Evolutionary conservation across 2,329 filamentous ascomycete genomes (phyloP), one percentile per base, ranked within the genome.

Genomic region (Fusarium domesticum): DNA sequence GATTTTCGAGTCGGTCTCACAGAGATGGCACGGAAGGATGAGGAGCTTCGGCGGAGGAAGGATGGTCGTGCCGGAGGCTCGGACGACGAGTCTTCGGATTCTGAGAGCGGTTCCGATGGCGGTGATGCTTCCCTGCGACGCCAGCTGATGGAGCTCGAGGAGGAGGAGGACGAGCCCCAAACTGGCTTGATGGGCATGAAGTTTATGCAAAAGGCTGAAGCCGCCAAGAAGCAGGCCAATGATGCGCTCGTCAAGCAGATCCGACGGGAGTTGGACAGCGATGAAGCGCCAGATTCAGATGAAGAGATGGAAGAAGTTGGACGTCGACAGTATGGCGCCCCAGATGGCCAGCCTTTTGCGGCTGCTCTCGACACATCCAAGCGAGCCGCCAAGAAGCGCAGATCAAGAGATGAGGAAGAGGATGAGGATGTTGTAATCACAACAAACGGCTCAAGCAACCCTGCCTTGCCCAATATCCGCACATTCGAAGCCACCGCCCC

Each of bases 121-220:
- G 81, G 80, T 16, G 69, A 70, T 33, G 76, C 76, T 5, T 73
- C 72, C 10, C 64, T 84, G 33, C 69, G 68, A 76, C 37, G 72
- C 70, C 48, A 70, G 49, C 56, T 73, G 6, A 70, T 70, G 14
- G 67, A 70, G 15, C 67, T 73, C 8, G 70, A 72, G 25, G 62
- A 70, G 7, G 69, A 75, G 12, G 76, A 78, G 17, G 70, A 70
- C n/a, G 72, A 64, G 15, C 78, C 79, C 0, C 75, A 78, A 55
- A 84, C 84, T 12, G 85, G 81, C 57, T 71, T 98, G 6, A 83
- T 88, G 67, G 78, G 80, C 39, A 89, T 98, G 85, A 88, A 89
- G 49, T 98, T 98, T 64, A 97, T 98, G 93, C 83, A 85, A 59
- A 89, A 85, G 54, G 89, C 90, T 2, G 91, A 96, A 60, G 86